Percentiles rank a stretch among this genome's conserved stretches.
Evolutionary conservation across 805 yeast species (phyloP).

Genomic region (Suhomyces tanzawaensis): DNA sequence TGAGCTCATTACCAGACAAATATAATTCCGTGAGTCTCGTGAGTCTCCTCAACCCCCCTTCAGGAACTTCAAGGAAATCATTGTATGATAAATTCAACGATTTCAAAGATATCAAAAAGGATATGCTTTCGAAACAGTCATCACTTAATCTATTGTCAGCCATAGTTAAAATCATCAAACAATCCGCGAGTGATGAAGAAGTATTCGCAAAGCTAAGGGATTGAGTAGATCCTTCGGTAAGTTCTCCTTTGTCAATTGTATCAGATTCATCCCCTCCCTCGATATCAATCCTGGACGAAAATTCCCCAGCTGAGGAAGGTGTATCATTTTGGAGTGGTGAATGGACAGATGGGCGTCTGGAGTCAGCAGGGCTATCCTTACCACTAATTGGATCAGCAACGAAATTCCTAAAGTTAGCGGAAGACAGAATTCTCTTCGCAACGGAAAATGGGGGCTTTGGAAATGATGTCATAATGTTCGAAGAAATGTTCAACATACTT

Average conservation of each 20-base stretch:
- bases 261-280: not conserved
- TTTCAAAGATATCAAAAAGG: constrained; percentile 55
- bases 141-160: constrained; percentile 86
- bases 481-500: constrained; percentile 63
- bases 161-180: constrained; percentile 56
- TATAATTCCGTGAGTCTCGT: constrained; percentile 60
- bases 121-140: constrained; percentile 66
- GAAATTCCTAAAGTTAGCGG: constrained; percentile 21
- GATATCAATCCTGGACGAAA: not conserved
- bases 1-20: constrained; percentile 78
- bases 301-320: not conserved
- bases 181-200: constrained; percentile 41
- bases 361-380: constrained; percentile 4
- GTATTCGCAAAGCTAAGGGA: constrained; percentile 5
- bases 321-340: constrained; percentile 2
- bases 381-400: constrained; percentile 7
- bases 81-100: constrained; percentile 79
- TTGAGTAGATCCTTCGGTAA: constrained; percentile 2
- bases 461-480: constrained; percentile 62
- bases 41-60: constrained; percentile 62
- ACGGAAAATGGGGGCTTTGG: constrained; percentile 49
- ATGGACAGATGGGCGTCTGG: constrained; percentile 10
- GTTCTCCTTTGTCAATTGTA: constrained; percentile 1
- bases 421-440: constrained; percentile 31
- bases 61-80: constrained; percentile 76